Conservation (phyloP, 2,329 filamentous ascomycete species). For the Didymosphaeria variabile region DNA sequence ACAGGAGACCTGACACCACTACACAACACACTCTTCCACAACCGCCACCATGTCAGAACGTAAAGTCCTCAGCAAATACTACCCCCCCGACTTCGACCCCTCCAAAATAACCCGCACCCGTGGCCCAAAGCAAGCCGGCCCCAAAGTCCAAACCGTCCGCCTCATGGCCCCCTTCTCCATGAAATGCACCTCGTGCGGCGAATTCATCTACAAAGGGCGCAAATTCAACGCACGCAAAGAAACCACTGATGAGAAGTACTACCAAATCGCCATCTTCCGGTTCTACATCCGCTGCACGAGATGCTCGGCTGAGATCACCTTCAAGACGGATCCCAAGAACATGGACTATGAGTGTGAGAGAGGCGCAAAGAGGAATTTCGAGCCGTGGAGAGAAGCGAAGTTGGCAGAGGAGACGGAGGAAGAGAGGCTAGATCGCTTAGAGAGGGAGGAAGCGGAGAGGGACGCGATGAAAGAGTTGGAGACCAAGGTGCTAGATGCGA, state of each 20-base stretch:
- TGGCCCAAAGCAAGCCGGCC: conserved; percentile 75
- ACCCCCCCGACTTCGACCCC: conserved; percentile 87
- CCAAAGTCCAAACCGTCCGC: conserved; percentile 84
- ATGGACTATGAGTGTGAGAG: conserved; percentile 86
- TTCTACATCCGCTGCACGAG: conserved; percentile 91
- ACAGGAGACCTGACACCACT: not conserved
- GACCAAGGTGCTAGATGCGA: conserved; percentile 90
- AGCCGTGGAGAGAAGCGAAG: conserved; percentile 81
- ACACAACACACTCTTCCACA: not conserved
- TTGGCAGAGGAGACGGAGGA: conserved; percentile 82
- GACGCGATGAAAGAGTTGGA: conserved; percentile 97
- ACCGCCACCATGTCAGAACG: conserved; percentile 78
- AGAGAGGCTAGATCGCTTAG: conserved; percentile 82
- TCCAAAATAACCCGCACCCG: conserved; percentile 75
- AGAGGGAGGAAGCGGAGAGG: conserved; percentile 79
- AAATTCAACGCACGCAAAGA: conserved; percentile 93
- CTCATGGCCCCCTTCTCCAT: conserved; percentile 90
- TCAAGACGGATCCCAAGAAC: conserved; percentile 93
- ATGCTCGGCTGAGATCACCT: conserved; percentile 87
- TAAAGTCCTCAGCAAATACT: conserved; percentile 77
- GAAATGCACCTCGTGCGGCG: conserved; percentile 74
- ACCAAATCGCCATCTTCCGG: conserved; percentile 84
- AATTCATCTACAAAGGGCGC: conserved; percentile 76
- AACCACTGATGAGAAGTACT: conserved; percentile 88
- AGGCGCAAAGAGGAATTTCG: conserved; percentile 91